Evolutionary conservation across 2,329 filamentous ascomycete species (phyloP), one percentile per base, ranked within the genome.

Genomic region (Aureobasidium sp.): DNA sequence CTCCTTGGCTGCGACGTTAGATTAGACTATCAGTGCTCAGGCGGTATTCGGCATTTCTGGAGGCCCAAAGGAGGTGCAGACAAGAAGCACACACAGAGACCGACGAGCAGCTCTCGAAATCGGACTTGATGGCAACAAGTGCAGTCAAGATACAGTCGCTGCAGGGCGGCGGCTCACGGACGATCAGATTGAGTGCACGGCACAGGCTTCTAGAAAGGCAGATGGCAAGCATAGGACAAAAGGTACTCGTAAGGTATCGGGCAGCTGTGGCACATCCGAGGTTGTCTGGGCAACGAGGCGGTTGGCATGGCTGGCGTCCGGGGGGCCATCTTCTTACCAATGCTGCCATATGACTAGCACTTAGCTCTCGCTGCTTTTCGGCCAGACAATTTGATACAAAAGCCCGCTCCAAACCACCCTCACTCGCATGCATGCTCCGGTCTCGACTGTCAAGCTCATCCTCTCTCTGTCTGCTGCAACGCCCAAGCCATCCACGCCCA

Each of bases 1-100:
- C 29, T 41, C 37, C 59, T 52, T 52, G 48, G 59, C 59, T 46
- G 37, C 59, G 48, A 61, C 59, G 59, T 61, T 61, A 52, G 48
- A 61, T 61, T 61, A 26, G 47, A 48, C 36, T 55, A 52, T 61
- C 59, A 44, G 59, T 52, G 48, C 47, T 20, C 23, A 52, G 47
- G 57, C 55, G 32, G 55, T 39, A 20, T 37, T 47, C 42, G 55
- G 53, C 53, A 57, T 46, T 57, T 44, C 39, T 57, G 41, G 41
- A 57, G 41, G 53, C 53, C 53, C 41, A 57, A 55, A 55, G 37
- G 42, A 13, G 7, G 42, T n/a, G 55, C 15, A 15, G 42, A 10
- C 9, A 5, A 47, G 26, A 17, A 44, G 39, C 23, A 42, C 37
- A 42, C 51, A 13, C 13, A 7, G 37, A n/a, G 26, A 29, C 27